Percentiles rank a stretch among this genome's conserved stretches.
phyloP scores from a whole-genome alignment of 148 eudicot species.

The Vaccinium darrowii region DNA sequence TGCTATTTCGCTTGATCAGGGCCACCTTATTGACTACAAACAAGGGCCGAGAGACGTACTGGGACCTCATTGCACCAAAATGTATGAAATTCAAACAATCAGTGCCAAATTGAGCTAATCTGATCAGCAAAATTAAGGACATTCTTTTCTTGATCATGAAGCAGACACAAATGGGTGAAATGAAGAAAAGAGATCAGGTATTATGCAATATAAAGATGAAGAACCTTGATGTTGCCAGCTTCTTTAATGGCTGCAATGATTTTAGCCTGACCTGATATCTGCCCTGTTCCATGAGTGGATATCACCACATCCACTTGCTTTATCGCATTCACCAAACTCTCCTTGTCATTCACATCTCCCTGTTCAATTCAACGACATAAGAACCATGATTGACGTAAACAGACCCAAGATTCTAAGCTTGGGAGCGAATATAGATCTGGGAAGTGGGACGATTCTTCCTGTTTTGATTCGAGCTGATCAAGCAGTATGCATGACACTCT shows the following conservation, averaged over 20 bases:
- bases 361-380: not conserved
- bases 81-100: not conserved
- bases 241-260: constrained; percentile 31
- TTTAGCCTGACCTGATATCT: constrained; percentile 21
- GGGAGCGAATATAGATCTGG: not conserved
- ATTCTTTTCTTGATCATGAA: not conserved
- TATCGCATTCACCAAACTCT: constrained; percentile 31
- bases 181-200: not conserved
- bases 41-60: not conserved
- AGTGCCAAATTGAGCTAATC: not conserved
- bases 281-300: constrained; percentile 11
- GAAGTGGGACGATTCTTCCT: not conserved
- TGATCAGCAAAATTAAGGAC: not conserved
- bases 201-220: not conserved
- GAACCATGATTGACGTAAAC: not conserved
- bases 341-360: constrained; percentile 29
- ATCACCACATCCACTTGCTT: constrained; percentile 36
- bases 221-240: constrained; percentile 28
- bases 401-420: not conserved
- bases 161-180: not conserved
- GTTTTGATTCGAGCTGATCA: not conserved
- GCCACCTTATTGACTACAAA: too few relatives aligned
- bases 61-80: not conserved
- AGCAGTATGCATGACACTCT: not conserved
- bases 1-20: too few relatives aligned